Conservation (phyloP, 345 rosid genomes). For the Microcos paniculata region DNA sequence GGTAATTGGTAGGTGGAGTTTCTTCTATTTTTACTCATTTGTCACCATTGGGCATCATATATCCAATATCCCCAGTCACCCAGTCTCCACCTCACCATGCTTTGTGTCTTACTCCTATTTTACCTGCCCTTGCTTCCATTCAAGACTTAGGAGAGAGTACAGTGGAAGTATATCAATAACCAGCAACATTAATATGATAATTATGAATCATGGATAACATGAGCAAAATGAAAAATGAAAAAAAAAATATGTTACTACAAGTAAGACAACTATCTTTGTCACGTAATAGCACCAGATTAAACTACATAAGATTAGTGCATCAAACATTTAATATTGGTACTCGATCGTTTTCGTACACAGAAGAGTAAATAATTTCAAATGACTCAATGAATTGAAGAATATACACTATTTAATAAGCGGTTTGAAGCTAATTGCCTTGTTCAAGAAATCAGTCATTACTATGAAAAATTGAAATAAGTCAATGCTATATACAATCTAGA, state of each 20-base stretch:
- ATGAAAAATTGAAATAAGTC: not conserved
- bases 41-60: not conserved
- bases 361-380: too few relatives aligned
- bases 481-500: not conserved
- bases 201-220: not conserved
- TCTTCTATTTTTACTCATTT: not conserved
- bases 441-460: not conserved
- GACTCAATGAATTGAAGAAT: too few relatives aligned
- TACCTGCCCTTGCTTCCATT: not conserved
- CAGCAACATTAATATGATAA: not conserved
- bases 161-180: not conserved
- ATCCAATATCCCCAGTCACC: too few relatives aligned
- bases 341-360: too few relatives aligned
- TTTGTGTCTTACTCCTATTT: not conserved
- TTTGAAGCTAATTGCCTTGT: not conserved
- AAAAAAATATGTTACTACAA: too few relatives aligned
- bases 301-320: too few relatives aligned
- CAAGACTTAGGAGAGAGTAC: not conserved
- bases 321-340: too few relatives aligned
- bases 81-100: not conserved
- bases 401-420: too few relatives aligned
- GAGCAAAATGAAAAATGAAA: too few relatives aligned
- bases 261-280: too few relatives aligned
- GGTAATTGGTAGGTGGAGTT: constrained; percentile 8
- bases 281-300: too few relatives aligned